Conservation (phyloP, 2,329 filamentous ascomycete species). For the Sporothrix dimorphospora region DNA sequence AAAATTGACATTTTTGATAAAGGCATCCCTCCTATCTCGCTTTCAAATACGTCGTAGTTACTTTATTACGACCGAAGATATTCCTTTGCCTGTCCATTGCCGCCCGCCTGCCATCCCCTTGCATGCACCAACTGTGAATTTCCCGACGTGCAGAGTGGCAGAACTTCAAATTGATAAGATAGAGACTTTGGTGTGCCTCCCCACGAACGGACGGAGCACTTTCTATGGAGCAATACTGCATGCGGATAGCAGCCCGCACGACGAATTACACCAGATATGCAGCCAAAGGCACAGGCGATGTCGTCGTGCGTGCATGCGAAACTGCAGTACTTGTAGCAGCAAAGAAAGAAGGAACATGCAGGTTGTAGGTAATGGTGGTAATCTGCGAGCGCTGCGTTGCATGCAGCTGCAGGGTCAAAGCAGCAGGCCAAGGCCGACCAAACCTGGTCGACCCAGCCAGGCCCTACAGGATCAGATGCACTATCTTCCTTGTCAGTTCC, state of each 20-base stretch:
- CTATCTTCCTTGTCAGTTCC: not conserved
- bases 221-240: conserved; percentile 11
- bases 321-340: not conserved
- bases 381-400: not conserved
- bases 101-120: not conserved
- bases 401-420: conserved; percentile 17
- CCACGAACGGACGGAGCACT: conserved; percentile 2
- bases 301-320: conserved; percentile 13
- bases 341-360: conserved; percentile 6
- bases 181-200: not conserved
- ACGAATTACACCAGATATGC: not conserved
- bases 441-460: not conserved
- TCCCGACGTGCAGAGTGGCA: conserved; percentile 6
- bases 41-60: no score
- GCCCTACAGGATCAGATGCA: conserved; percentile 3
- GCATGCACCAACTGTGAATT: not conserved
- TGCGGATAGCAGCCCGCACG: conserved; percentile 6
- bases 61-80: not conserved
- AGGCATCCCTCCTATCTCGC: not conserved
- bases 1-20: not conserved
- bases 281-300: conserved; percentile 9
- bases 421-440: not conserved
- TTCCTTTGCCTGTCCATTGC: not conserved
- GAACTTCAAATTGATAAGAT: conserved; percentile 10
- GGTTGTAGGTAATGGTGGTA: not conserved